Evolutionary conservation across 352 stramenopile genomes (phyloP).

Genomic region (Bremia lactucae): DNA sequence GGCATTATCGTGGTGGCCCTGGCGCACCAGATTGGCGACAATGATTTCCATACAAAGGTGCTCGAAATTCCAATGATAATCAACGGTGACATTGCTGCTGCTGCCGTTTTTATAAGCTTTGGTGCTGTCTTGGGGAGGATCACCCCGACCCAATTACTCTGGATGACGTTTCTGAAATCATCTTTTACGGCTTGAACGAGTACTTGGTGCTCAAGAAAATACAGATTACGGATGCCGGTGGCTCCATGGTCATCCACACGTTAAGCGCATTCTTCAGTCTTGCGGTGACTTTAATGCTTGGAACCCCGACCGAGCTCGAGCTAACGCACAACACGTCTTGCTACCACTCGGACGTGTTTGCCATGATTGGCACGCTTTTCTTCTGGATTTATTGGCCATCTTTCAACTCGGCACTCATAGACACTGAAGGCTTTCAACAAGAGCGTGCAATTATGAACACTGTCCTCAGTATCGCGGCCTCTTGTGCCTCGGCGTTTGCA

Average conservation of each 20-base stretch:
- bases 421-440: constrained; percentile 44
- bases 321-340: constrained; percentile 50
- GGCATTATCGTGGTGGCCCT: constrained; percentile 60
- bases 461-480: constrained; percentile 54
- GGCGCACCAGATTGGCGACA: constrained; percentile 34
- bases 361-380: constrained; percentile 80
- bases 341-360: constrained; percentile 63
- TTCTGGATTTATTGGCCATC: constrained; percentile 85
- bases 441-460: constrained; percentile 69
- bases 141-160: constrained; percentile 65
- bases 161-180: constrained; percentile 65
- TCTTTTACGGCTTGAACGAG: constrained; percentile 78
- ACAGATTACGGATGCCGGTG: constrained; percentile 60
- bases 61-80: constrained; percentile 57
- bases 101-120: constrained; percentile 70
- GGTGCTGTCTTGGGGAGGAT: constrained; percentile 63
- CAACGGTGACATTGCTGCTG: constrained; percentile 73
- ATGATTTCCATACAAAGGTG: constrained; percentile 35
- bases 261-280: constrained; percentile 81
- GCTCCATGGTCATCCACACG: constrained; percentile 78
- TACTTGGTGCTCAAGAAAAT: constrained; percentile 47
- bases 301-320: constrained; percentile 24
- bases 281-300: constrained; percentile 46
- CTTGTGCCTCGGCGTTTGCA: constrained; percentile 47
- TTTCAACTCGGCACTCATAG: constrained; percentile 71